Percentiles rank a stretch among this genome's conserved stretches.
Evolutionary conservation across 192 early-diverging fungal genomes (phyloP).

Genomic region (Spizellomyces punctatus): DNA sequence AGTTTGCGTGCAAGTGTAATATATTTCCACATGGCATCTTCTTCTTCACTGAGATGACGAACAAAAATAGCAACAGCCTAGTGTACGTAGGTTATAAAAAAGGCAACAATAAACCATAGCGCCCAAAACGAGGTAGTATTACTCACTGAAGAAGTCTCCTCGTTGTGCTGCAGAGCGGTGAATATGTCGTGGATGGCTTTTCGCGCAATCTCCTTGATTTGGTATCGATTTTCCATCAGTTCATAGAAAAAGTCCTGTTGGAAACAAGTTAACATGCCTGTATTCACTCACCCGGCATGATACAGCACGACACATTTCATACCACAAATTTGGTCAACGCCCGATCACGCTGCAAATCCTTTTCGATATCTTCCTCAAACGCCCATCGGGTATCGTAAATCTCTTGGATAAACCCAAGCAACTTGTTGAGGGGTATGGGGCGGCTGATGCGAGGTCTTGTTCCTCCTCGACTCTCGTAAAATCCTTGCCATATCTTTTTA

Average conservation of each 20-base stretch:
- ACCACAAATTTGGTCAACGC: conserved; percentile 29
- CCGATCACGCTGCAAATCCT: neutral
- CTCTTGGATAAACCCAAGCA: conserved; percentile 47
- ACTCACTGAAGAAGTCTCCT: conserved; percentile 12
- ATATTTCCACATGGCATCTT: conserved; percentile 58
- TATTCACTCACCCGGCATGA: neutral
- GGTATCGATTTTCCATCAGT: conserved; percentile 45
- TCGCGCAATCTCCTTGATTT: conserved; percentile 40
- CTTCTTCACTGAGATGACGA: conserved; percentile 44
- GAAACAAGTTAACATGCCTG: neutral
- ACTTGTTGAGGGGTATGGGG: conserved; percentile 27
- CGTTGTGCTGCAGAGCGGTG: conserved; percentile 31
- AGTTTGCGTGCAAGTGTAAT: conserved; percentile 40
- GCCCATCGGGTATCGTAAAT: conserved; percentile 44
- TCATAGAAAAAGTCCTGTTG: conserved; percentile 53
- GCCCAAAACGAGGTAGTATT: neutral
- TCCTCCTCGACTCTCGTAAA: conserved; percentile 41
- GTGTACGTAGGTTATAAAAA: neutral
- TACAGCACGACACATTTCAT: neutral
- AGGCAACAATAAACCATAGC: neutral
- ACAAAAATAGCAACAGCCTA: conserved; percentile 43
- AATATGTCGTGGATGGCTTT: conserved; percentile 55
- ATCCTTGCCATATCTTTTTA: conserved; percentile 45
- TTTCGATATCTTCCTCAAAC: conserved; percentile 34
- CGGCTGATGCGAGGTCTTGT: conserved; percentile 35